Base-by-base conservation (phyloP, 2,329 filamentous ascomycete species). In the Pseudogymnoascus pannorum region DNA sequence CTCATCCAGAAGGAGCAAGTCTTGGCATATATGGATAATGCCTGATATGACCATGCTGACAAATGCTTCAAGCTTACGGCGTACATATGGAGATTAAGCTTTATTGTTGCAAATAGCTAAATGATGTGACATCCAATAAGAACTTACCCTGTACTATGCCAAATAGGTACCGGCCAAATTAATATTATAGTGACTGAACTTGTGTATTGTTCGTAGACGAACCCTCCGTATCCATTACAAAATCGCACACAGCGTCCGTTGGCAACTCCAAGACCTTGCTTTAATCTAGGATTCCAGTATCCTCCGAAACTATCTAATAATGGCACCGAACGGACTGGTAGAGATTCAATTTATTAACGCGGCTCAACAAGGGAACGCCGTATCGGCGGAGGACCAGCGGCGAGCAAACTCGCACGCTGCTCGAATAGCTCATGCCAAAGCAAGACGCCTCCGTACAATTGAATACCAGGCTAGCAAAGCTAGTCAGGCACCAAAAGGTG, bases 391-490 rank as follows among this genome's bases (percentile, higher is more conserved):
- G 22, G 44, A 51, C 12, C 60, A 31, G n/a, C 29, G 42, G n/a
- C 35, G 18, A 20, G 42, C 57, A 35, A 58, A 60, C 57, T 64
- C 63, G 11, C 63, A 65, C 40, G 54, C 60, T 11, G 63, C 63
- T 16, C 63, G 62, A 8, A 60, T n/a, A 33, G 40, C 57, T 9
- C 63, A 65, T 51, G 63, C 63, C 12, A 26, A 35, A 36, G 57
- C 54, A 20, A 60, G 62, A 48, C 63, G 57, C 3, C 44, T 60
- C 5, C 62, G 63, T 6, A 64, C 12, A 8, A 33, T 20, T 33
- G 33, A 60, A 14, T 62, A 62, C 33, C 63, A 62, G 20, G 57
- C 20, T 58, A 35, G 22, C 11, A 51, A 51, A 51, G 22, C 24
- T 16, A 51, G 14, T 11, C 22, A 51, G 14, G 4, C 22, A 51